Evolutionary conservation across 2,329 filamentous ascomycete species (phyloP), one percentile per base, ranked within the genome.

Genomic region (Nannizzia gypsea): DNA sequence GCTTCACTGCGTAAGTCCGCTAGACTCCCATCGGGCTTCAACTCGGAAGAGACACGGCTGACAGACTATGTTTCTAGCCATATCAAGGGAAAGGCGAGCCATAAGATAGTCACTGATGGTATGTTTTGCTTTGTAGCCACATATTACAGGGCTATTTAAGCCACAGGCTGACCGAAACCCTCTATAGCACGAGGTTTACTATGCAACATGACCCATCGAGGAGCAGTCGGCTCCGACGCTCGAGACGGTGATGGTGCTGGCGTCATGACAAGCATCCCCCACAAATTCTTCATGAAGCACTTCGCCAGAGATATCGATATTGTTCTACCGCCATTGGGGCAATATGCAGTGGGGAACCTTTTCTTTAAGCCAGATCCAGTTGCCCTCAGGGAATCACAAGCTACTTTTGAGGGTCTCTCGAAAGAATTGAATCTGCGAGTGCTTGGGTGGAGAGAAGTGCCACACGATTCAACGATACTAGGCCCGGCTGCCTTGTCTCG

Each of bases 161-260:
- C 9, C 0, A 17, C 46, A n/a, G 15, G 42, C 56, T 58, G 24
- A 60, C 57, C 57, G 57, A 3, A 15, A 26, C 59, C 46, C 5
- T 2, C 22, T 61, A 20, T 68, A 93, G 89, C 91, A 66, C 88
- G 89, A 66, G 95, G 91, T 76, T 81, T 99, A 63, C 85, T 99
- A 64, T 99, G 93, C 82, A 97, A 99, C 83, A 99, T 99, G 93
- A 97, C 93, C 81, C 93, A 99, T 81, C 88, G 93, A 74, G 93
- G 93, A 81, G 93, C 93, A 65, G 92, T 97, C 68, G 93, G 93
- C 68, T 97, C 93, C 63, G 93, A 99, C 80, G 90, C 90, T 71
- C 88, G 93, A 80, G 93, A 99, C 73, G 93, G 93, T 73, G 93
- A 99, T 74, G 93, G 93, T 74, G 93, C 93, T 69, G 93, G 93